Evolutionary conservation across 371 early-diverging fungal species (phyloP).

Genomic region (Saksenaea oblongispora): DNA sequence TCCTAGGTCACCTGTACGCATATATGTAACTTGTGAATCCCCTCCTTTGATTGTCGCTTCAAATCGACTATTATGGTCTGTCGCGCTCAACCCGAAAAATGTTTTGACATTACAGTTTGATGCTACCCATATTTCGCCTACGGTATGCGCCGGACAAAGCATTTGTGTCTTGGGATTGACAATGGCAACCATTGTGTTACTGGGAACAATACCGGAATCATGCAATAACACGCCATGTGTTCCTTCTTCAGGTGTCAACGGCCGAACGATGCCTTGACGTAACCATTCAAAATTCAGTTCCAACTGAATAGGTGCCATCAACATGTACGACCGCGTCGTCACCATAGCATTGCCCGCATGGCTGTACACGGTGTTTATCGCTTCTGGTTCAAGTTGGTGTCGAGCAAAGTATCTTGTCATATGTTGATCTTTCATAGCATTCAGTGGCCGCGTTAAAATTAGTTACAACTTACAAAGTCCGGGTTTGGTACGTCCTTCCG

Average conservation of each 20-base stretch:
- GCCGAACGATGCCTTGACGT: slow-evolving; percentile 61
- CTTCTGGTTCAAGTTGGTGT: slow-evolving; percentile 59
- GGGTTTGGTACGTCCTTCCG: slow-evolving; percentile 68
- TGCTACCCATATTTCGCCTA: slow-evolving; percentile 88
- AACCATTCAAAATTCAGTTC: slow-evolving; percentile 63
- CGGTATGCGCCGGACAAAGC: slow-evolving; percentile 63
- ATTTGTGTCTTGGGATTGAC: slow-evolving; percentile 69
- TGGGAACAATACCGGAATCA: slow-evolving; percentile 76
- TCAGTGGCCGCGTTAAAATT: slow-evolving; percentile 3
- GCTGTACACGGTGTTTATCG: slow-evolving; percentile 71
- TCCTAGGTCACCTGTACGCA: slow-evolving; percentile 81
- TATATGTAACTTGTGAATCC: slow-evolving; percentile 62
- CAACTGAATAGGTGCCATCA: slow-evolving; percentile 62
- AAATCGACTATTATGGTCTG: slow-evolving; percentile 16
- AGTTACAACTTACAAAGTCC: slow-evolving; percentile 40
- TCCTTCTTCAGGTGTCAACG: slow-evolving; percentile 53
- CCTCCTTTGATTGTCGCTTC: slow-evolving; percentile 58
- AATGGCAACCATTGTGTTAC: slow-evolving; percentile 81
- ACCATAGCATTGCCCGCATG: slow-evolving; percentile 74
- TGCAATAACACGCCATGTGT: slow-evolving; percentile 62
- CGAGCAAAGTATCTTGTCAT: slow-evolving; percentile 46
- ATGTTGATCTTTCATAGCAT: slow-evolving; percentile 25
- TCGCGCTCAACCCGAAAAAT: slow-evolving; percentile 25
- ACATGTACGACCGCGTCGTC: slow-evolving; percentile 77
- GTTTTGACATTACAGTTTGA: slow-evolving; percentile 61